These are phyloP conservation scores for Thalassiosira profunda DNA, from an alignment of 108 stramenopile species.

Conservation along the genomic window DNA sequence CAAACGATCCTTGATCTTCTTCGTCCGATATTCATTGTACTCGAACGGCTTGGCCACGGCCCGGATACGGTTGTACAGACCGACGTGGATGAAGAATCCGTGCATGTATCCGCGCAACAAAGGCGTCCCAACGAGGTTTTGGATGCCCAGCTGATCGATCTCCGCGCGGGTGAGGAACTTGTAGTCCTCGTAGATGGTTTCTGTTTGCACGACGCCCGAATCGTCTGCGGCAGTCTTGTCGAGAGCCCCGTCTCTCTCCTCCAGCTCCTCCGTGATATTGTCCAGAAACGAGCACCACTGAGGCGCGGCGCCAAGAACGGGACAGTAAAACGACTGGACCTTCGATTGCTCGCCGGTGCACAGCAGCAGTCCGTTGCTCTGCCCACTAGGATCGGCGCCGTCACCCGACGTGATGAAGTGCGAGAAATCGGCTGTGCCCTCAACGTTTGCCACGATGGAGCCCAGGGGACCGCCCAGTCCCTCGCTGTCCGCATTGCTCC, in stretches of 20 bases:
- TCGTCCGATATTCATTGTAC: conserved; percentile 96
- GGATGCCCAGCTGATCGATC: conserved; percentile 93
- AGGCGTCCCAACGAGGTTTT: conserved; percentile 96
- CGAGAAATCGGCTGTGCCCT: conserved; percentile 91
- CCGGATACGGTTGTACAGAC: conserved; percentile 91
- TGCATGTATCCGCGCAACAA: conserved; percentile 98
- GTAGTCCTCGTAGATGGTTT: conserved; percentile 97
- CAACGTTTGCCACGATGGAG: conserved; percentile 92
- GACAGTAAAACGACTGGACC: conserved; percentile 95
- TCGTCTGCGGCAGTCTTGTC: conserved; percentile 43
- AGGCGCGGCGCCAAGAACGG: conserved; percentile 96
- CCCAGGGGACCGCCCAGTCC: conserved; percentile 63
- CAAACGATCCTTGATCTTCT: conserved; percentile 91
- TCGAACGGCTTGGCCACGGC: conserved; percentile 98
- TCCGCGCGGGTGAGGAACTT: conserved; percentile 97
- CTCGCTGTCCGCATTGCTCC: conserved; percentile 23
- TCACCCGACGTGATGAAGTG: conserved; percentile 93
- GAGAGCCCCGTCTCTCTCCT: conserved; percentile 86
- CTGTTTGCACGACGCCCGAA: conserved; percentile 56
- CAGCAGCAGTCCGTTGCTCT: conserved; percentile 93
- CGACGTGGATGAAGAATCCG: conserved; percentile 98
- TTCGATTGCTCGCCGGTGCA: conserved; percentile 95
- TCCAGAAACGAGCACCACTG: conserved; percentile 99
- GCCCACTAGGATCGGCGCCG: conserved; percentile 74
- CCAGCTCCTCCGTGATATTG: conserved; percentile 98